Percentiles rank a stretch among this genome's conserved stretches.
phyloP scores from a whole-genome alignment of 306 rosid genomes.

The Crataegus laevigata region DNA sequence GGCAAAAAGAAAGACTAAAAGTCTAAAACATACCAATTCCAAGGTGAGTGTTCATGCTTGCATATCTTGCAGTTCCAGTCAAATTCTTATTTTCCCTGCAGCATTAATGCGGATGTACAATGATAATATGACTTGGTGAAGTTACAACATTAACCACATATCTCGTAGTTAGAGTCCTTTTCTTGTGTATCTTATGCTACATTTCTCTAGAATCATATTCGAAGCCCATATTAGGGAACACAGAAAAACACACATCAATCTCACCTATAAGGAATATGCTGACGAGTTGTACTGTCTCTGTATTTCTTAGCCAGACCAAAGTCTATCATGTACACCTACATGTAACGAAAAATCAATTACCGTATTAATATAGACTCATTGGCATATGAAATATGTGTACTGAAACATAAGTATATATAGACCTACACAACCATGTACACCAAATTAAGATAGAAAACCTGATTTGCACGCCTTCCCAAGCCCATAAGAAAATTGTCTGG shows the following conservation, averaged over 20 bases:
- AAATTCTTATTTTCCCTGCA: constrained; percentile 94
- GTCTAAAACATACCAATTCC: constrained; percentile 59
- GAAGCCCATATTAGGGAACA: background rate
- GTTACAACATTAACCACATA: background rate
- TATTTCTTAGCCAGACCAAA: constrained; percentile 98
- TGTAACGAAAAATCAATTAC: constrained; percentile 13
- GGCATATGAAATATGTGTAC: background rate
- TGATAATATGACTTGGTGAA: background rate
- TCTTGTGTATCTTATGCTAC: background rate
- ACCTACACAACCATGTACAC: background rate
- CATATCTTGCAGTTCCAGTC: constrained; percentile 98
- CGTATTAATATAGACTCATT: constrained; percentile 2
- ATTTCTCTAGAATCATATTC: background rate
- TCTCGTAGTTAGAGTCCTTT: background rate
- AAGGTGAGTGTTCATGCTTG: constrained; percentile 95
- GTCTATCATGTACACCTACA: constrained; percentile 56
- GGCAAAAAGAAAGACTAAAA: background rate
- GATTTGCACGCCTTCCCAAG: constrained; percentile 94
- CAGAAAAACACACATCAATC: constrained; percentile 15
- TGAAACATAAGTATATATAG: background rate
- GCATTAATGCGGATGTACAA: constrained; percentile 7
- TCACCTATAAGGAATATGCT: constrained; percentile 96
- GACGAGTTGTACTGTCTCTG: constrained; percentile 83
- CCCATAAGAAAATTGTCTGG: constrained; percentile 99
- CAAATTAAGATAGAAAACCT: constrained; percentile 35